Evolutionary conservation across 169 alveolate species (phyloP), one percentile per base, ranked within the genome.

Genomic region (Babesia ovata): DNA sequence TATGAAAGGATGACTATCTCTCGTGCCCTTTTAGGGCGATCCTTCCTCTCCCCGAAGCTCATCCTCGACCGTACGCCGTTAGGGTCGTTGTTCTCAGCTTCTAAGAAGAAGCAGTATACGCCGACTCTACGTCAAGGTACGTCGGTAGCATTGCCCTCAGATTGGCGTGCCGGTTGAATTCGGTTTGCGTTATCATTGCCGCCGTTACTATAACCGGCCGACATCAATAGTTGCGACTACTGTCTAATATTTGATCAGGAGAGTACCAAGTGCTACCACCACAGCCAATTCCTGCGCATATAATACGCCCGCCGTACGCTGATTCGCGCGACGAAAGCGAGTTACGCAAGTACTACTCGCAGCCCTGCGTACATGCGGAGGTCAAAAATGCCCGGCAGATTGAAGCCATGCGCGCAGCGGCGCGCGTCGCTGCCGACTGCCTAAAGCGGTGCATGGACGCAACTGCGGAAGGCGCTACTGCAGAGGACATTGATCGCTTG

Each of bases 401-500:
- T 26, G 52, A 29, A 33, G 63, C 63, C 33, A 90, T 90, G 94
- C 79, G 89, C 61, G 70, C 39, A 49, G 94, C 94, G 17, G 91
- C 85, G 6, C 70, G 49, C 26, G 33, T 90, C 24, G 94, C 94
- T 24, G 86, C 92, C 9, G 46, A 71, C 33, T 86, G 94, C 79
- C 86, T 90, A 46, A 58, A 77, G 70, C 58, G 62, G 56, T 90
- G 94, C 86, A 74, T 84, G 75, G 87, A 85, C 44, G 66, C 79
- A 48, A 85, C 93, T 33, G 65, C 22, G 2, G 71, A 42, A 72
- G 97, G 97, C 28, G 85, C 91, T 33, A 94, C 96, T 16, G 93
- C 97, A 9, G 97, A 96, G 65, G 95, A 93, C 24, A 83, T 94
- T 24, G 98, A 96, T 75, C 79, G 90, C 59, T 62, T 92, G 21